These are phyloP conservation scores for Pseudocercospora pini-densiflorae DNA, from an alignment of 2,329 filamentous ascomycete genomes.

Conservation along the genomic window DNA sequence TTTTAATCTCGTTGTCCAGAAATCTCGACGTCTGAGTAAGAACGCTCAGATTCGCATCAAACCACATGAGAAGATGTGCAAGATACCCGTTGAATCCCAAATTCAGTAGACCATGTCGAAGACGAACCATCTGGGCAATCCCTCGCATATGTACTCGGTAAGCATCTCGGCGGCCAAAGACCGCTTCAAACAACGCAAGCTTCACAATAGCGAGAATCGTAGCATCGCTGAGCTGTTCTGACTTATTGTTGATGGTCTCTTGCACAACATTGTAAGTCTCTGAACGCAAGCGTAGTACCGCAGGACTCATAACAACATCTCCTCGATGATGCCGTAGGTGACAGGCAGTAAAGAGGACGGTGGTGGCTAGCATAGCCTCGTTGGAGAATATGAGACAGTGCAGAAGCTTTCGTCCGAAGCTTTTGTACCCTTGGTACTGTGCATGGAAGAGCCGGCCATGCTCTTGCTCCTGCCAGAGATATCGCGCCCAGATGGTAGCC, in stretches of 20 bases:
- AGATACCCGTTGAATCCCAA: not conserved
- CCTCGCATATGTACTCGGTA: not conserved
- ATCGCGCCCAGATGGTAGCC: constrained; percentile 1
- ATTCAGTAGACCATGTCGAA: not conserved
- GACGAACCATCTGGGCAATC: not conserved
- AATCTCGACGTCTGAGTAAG: not conserved
- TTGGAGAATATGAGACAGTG: not conserved
- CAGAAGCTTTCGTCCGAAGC: not conserved
- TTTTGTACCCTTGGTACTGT: not conserved
- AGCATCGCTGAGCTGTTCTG: not conserved
- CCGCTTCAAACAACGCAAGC: not conserved
- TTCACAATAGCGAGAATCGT: not conserved
- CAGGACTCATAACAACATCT: not conserved
- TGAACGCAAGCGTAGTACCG: not conserved
- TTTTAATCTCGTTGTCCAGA: not conserved
- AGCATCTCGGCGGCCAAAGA: not conserved
- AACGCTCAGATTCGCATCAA: not conserved
- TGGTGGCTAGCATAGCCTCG: constrained; percentile 7
- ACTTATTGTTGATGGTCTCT: not conserved
- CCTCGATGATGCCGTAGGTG: not conserved
- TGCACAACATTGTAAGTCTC: not conserved
- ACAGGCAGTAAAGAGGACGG: constrained; percentile 11
- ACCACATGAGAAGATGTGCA: not conserved
- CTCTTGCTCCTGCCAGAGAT: constrained; percentile 4
- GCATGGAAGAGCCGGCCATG: constrained; percentile 9